Base-by-base conservation (phyloP, 352 stramenopile genomes). In the Sclerospora graminicola region DNA sequence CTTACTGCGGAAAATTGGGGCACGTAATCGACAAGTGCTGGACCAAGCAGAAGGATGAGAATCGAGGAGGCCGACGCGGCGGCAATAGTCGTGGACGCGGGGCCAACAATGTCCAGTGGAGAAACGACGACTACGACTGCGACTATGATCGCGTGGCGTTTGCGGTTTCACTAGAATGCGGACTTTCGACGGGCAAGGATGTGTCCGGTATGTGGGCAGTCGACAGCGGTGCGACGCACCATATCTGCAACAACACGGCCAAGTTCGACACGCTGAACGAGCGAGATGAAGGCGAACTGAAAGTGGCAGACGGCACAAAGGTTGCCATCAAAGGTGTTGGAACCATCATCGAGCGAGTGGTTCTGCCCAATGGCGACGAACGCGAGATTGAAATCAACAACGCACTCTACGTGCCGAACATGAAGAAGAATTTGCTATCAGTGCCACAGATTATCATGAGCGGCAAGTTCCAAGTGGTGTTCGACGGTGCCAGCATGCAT, bases 1-100 rank as follows among this genome's bases (percentile, higher is more conserved):
- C n/a, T 26, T 52, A 53, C 29, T 54, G 43, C 31, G 38, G 51
- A 9, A 54, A 60, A 48, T 40, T 54, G 44, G 39, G 51, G 37
- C 51, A 60, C 20, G 14, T 30, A 4, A 10, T 51, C 1, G 51
- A 53, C 8, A 45, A 43, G 51, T 60, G 44, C 51, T 60, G 44
- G 44, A 48, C 35, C 37, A 54, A 54, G 29, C 39, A 56, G 33
- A 56, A 56, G 35, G 33, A 49, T 7, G 48, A 55, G n/a, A n/a
- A 49, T 44, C 27, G 32, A 27, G 2, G 13, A 18, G 16, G 8
- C 31, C 23, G 45, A 41, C 49, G 33, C 26, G 41, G 34, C 13
- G 37, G 39, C 41, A 49, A 54, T 33, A 16, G 37, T 6, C 23
- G 37, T 41, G 36, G 38, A 45, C 18, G 44, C 41, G 42, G 42